Percentiles rank a stretch among this genome's conserved stretches.
Evolutionary conservation across 2,329 filamentous ascomycete species (phyloP).

Genomic region (Colletotrichum kahawae): DNA sequence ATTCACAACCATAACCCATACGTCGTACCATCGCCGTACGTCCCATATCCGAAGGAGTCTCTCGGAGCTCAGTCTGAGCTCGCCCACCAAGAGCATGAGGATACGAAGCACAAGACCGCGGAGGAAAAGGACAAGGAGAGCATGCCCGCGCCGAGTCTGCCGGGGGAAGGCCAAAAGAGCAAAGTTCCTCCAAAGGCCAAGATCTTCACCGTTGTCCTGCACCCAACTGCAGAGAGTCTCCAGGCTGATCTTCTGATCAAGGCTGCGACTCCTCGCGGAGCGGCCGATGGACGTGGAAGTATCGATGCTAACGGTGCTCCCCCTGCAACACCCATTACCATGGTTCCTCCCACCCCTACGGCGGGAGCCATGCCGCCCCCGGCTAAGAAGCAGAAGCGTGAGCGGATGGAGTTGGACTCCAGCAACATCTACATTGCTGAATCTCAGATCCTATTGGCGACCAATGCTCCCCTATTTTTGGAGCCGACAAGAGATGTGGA

Average conservation of each 20-base stretch:
- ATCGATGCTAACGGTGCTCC: conserved; percentile 47
- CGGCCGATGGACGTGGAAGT: conserved; percentile 36
- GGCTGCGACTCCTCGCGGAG: conserved; percentile 68
- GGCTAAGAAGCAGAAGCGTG: conserved; percentile 71
- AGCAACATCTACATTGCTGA: conserved; percentile 78
- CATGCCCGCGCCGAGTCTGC: conserved; percentile 56
- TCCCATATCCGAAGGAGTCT: conserved; percentile 70
- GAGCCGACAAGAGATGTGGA: conserved; percentile 74
- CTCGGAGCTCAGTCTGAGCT: conserved; percentile 19
- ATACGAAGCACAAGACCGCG: conserved; percentile 44
- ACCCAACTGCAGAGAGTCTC: conserved; percentile 79
- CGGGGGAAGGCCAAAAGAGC: conserved; percentile 47
- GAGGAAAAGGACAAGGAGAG: conserved; percentile 62
- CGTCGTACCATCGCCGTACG: conserved; percentile 87
- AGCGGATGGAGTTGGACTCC: conserved; percentile 78
- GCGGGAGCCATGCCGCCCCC: conserved; percentile 63
- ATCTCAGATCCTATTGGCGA: conserved; percentile 74
- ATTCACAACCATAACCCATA: conserved; percentile 93
- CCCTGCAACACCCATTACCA: conserved; percentile 72
- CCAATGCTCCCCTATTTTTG: conserved; percentile 76
- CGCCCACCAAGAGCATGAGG: conserved; percentile 29
- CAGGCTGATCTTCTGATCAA: conserved; percentile 79
- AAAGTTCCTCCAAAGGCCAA: conserved; percentile 62
- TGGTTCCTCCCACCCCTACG: conserved; percentile 67
- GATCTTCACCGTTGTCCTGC: conserved; percentile 80